A percentile compares a stretch with the other conserved stretches of the same genome.
Conservation (phyloP, 78 protist genomes). For the Chrysochromulina parva region DNA sequence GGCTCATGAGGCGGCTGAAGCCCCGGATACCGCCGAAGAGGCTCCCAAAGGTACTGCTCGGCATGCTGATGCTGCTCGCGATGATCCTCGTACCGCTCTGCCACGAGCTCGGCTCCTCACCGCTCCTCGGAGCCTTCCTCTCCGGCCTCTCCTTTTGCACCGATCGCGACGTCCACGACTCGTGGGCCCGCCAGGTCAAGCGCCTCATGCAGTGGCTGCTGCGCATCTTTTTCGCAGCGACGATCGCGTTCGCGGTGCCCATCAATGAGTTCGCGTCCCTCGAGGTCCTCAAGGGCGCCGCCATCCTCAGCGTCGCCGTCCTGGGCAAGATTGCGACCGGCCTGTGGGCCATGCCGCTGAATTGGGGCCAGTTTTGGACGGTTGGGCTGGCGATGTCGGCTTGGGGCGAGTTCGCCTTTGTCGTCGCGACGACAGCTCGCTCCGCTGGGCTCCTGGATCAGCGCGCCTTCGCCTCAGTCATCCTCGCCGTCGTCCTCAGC, state of each 20-base stretch:
- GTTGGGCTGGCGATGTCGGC: background rate
- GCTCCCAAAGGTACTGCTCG: background rate
- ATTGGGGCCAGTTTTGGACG: background rate
- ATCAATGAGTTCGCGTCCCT: background rate
- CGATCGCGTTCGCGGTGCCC: background rate
- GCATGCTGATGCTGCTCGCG: background rate
- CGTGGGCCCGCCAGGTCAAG: background rate
- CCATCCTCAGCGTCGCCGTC: background rate
- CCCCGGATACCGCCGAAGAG: background rate
- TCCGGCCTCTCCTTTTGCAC: background rate
- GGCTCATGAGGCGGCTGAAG: background rate
- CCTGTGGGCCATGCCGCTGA: too few species aligned
- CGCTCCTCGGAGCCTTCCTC: conserved; percentile 16
- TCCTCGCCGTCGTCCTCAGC: background rate
- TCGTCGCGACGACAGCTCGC: background rate
- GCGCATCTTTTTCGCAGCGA: background rate
- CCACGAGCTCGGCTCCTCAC: background rate
- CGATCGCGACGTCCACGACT: background rate
- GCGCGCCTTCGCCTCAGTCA: background rate
- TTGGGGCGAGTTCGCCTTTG: conserved; percentile 21
- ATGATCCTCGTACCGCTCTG: background rate
- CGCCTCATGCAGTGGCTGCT: background rate
- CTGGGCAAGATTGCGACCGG: background rate
- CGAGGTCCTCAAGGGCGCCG: background rate
- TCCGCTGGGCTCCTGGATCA: background rate